phyloP scores from a whole-genome alignment of 345 rosid species.

The Eucalyptus cloeziana region DNA sequence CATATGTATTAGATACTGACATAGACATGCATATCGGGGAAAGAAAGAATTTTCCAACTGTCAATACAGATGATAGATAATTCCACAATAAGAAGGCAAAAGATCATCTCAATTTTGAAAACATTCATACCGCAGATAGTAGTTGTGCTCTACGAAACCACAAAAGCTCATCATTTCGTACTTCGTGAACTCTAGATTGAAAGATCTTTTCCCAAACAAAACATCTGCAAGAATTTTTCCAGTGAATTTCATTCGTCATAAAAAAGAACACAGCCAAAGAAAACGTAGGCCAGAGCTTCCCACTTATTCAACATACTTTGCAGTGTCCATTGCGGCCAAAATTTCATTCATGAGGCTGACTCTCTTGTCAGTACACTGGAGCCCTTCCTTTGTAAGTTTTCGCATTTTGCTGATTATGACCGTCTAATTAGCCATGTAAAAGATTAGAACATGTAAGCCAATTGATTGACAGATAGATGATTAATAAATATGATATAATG shows the following conservation, averaged over 20 bases:
- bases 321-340: conserved; percentile 74
- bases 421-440: conserved; percentile 29
- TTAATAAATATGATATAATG: too few relatives aligned
- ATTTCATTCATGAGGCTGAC: not conserved
- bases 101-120: too few relatives aligned
- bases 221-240: conserved; percentile 34
- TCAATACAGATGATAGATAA: too few relatives aligned
- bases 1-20: too few relatives aligned
- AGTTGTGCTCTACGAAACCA: conserved; percentile 85
- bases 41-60: too few relatives aligned
- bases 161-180: conserved; percentile 70
- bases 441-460: not conserved
- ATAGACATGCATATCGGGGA: too few relatives aligned
- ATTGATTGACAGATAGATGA: not conserved
- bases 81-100: not conserved
- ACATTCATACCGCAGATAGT: conserved; percentile 62
- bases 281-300: not conserved
- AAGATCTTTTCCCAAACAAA: conserved; percentile 95
- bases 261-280: not conserved
- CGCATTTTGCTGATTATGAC: conserved; percentile 4
- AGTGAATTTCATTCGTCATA: not conserved
- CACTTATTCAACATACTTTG: conserved; percentile 49
- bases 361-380: not conserved
- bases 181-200: conserved; percentile 53
- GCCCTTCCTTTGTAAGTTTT: not conserved